These are phyloP conservation scores for Penicillium herquei DNA, from an alignment of 495 filamentous ascomycete genomes.

Conservation along the genomic window DNA sequence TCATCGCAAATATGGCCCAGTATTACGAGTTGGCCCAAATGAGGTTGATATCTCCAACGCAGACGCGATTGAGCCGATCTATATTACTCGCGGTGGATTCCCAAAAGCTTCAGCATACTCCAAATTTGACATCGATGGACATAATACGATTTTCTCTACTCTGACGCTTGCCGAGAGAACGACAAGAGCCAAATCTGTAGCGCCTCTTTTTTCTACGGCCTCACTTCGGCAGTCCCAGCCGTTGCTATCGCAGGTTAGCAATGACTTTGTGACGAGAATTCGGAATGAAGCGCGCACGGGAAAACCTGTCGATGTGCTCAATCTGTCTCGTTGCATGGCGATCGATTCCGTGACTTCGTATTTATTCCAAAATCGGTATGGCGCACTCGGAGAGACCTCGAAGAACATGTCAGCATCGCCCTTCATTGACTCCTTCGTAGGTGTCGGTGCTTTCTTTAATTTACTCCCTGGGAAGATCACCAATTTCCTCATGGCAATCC, in stretches of 20 bases:
- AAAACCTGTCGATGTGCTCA: conserved; percentile 43
- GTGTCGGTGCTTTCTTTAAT: conserved; percentile 49
- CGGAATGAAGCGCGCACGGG: conserved; percentile 24
- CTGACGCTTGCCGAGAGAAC: conserved; percentile 36
- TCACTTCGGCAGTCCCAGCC: conserved; percentile 31
- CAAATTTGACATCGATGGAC: conserved; percentile 54
- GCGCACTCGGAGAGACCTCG: conserved; percentile 33
- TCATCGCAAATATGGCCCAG: conserved; percentile 42
- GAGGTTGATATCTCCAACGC: conserved; percentile 46
- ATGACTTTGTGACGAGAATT: conserved; percentile 36
- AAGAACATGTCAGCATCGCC: conserved; percentile 31
- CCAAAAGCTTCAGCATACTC: conserved; percentile 44
- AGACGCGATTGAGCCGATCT: conserved; percentile 44
- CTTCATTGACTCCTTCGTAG: conserved; percentile 47
- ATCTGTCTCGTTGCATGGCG: conserved; percentile 40
- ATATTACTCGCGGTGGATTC: conserved; percentile 46
- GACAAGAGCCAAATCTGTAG: conserved; percentile 47
- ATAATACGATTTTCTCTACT: conserved; percentile 51
- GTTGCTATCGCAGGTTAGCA: conserved; percentile 32
- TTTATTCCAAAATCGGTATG: conserved; percentile 46
- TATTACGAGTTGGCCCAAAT: conserved; percentile 49
- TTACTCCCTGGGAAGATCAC: conserved; percentile 33
- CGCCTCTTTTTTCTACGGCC: conserved; percentile 44
- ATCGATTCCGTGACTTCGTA: conserved; percentile 46
- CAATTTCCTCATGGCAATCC: conserved; percentile 29